These are phyloP conservation scores for Komagataella mondaviorum DNA, from an alignment of 805 yeast genomes.

Conservation along the genomic window DNA sequence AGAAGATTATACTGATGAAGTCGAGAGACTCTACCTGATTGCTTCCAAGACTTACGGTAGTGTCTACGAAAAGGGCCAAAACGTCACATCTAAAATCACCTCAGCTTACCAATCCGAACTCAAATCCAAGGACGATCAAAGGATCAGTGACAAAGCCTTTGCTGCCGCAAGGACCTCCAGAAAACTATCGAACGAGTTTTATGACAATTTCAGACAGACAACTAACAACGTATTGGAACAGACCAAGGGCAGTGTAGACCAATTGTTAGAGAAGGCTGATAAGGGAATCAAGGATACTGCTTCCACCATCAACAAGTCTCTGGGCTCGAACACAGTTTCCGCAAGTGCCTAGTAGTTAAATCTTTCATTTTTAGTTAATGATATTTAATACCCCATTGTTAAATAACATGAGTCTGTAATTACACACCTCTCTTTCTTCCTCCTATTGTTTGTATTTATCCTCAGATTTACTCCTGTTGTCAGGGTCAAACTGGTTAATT, in stretches of 20 bases:
- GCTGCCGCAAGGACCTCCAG: neutral
- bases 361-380: too few relatives aligned
- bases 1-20: neutral
- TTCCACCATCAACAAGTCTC: neutral
- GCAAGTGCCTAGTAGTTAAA: neutral
- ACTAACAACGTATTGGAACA: neutral
- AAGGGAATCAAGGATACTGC: neutral
- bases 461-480: conserved; percentile 37
- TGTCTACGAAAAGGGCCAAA: neutral
- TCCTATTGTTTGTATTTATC: conserved; percentile 46
- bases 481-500: conserved; percentile 66
- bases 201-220: neutral
- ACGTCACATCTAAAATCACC: neutral
- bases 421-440: neutral
- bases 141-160: neutral
- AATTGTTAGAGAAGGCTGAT: neutral
- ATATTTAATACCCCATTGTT: neutral
- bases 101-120: neutral
- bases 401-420: neutral
- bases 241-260: neutral
- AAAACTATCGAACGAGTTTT: neutral
- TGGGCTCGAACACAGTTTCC: neutral
- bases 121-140: neutral
- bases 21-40: neutral
- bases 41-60: neutral